Percentiles rank a stretch among this genome's conserved stretches.
Conservation (phyloP, 108 stramenopile species). For the Discostella pseudostelligera region DNA sequence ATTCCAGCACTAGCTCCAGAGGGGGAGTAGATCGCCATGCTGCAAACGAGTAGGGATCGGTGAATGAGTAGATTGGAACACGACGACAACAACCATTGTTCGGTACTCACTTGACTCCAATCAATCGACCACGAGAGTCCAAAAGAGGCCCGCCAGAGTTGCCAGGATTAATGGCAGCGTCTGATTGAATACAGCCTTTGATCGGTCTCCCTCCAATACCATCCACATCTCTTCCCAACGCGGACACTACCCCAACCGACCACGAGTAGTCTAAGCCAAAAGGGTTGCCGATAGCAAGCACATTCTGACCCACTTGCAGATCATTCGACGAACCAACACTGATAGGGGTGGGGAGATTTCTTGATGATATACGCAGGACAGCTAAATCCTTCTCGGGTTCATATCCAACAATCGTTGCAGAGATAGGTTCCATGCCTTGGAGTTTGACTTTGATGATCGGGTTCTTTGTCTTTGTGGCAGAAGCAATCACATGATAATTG, state of each 20-base stretch:
- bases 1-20: constrained; percentile 63
- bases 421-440: constrained; percentile 45
- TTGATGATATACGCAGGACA: constrained; percentile 56
- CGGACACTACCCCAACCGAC: constrained; percentile 76
- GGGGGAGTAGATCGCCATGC: constrained; percentile 69
- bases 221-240: constrained; percentile 74
- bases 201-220: constrained; percentile 77
- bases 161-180: constrained; percentile 84
- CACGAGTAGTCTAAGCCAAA: constrained; percentile 73
- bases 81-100: constrained; percentile 28
- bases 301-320: constrained; percentile 73
- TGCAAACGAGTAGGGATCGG: neutral
- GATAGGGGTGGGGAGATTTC: constrained; percentile 50
- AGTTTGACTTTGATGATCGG: constrained; percentile 59
- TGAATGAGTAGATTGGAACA: neutral
- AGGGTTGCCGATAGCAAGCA: constrained; percentile 82
- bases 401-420: constrained; percentile 32
- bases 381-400: constrained; percentile 87
- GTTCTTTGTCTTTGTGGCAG: constrained; percentile 43
- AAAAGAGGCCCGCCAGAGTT: constrained; percentile 60
- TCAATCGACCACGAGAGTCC: constrained; percentile 69
- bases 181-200: constrained; percentile 74
- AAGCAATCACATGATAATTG: constrained; percentile 88
- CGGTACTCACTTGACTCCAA: constrained; percentile 65
- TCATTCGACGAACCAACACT: constrained; percentile 49